These are phyloP conservation scores for Serendipita indica DNA, from an alignment of 768 basidiomycete genomes.

Conservation along the genomic window DNA sequence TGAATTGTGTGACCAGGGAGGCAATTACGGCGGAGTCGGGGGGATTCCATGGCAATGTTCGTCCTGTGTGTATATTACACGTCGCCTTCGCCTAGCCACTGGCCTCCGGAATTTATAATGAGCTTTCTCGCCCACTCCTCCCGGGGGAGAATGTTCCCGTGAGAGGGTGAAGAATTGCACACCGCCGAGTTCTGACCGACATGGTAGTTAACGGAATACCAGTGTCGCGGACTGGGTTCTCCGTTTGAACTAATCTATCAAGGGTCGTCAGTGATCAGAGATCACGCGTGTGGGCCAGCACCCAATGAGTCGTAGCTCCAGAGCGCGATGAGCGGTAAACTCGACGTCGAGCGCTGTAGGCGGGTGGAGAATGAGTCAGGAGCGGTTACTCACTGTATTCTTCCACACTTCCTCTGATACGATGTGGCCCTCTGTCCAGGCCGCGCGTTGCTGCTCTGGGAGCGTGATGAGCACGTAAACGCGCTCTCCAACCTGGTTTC, in stretches of 20 bases:
- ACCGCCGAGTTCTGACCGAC: slow-evolving; percentile 5
- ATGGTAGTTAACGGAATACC: not conserved
- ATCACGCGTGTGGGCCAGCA: slow-evolving; percentile 4
- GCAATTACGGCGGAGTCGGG: not conserved
- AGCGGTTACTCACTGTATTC: not conserved
- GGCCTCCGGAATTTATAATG: not conserved
- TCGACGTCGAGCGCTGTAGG: not conserved
- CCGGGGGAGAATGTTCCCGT: slow-evolving; percentile 8
- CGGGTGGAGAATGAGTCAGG: not conserved
- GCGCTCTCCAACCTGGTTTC: not conserved
- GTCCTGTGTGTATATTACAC: too few relatives aligned
- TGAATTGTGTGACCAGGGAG: too few relatives aligned
- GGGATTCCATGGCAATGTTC: slow-evolving; percentile 3
- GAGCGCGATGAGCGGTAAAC: not conserved
- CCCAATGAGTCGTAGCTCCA: too few relatives aligned
- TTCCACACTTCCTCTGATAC: slow-evolving; percentile 6
- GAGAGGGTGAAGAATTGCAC: slow-evolving; percentile 3
- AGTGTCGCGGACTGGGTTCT: slow-evolving; percentile 6
- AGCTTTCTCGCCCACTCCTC: slow-evolving; percentile 2
- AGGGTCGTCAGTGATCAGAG: slow-evolving; percentile 8
- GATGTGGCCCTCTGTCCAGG: not conserved
- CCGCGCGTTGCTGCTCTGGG: not conserved
- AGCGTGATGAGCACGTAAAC: slow-evolving; percentile 6
- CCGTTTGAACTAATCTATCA: slow-evolving; percentile 9
- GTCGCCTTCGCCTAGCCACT: not conserved